phyloP scores from a whole-genome alignment of 768 basidiomycete genomes.

The Mycena vitilis region DNA sequence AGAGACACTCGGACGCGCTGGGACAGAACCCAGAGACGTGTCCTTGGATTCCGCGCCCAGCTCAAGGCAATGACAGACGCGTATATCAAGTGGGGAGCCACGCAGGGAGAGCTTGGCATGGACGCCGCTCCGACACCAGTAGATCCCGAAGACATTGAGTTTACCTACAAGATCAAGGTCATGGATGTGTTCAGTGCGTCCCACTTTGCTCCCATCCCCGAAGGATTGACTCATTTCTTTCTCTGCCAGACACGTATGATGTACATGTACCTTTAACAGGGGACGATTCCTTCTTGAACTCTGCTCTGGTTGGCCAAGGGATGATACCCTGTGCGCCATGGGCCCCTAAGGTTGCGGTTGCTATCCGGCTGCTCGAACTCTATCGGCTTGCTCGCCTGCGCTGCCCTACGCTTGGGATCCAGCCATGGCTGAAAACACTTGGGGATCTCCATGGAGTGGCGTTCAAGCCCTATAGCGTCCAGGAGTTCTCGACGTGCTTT shows the following conservation, averaged over 20 bases:
- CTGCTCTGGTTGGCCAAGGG: constrained; percentile 28
- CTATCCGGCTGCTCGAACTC: constrained; percentile 25
- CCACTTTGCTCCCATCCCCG: too few species aligned
- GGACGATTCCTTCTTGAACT: background rate
- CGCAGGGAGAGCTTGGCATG: too few species aligned
- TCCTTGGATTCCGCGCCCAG: background rate
- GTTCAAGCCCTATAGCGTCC: constrained; percentile 12
- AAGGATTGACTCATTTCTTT: too few species aligned
- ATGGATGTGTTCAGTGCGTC: too few species aligned
- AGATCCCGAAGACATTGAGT: too few species aligned
- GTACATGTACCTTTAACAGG: background rate
- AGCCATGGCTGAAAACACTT: constrained; percentile 37
- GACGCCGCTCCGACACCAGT: too few species aligned
- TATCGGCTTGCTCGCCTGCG: constrained; percentile 19
- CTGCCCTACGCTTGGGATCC: constrained; percentile 35
- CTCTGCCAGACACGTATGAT: background rate
- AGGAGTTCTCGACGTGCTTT: constrained; percentile 45
- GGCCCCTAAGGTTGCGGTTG: constrained; percentile 20
- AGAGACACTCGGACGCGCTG: too few species aligned
- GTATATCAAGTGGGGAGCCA: too few species aligned
- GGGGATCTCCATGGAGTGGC: constrained; percentile 32
- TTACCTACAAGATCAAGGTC: too few species aligned
- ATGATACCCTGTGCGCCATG: constrained; percentile 31
- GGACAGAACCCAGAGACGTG: background rate
- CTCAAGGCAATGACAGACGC: background rate